These are phyloP conservation scores for Pterulicium gracile DNA, from an alignment of 1,284 basidiomycete species.

Conservation along the genomic window DNA sequence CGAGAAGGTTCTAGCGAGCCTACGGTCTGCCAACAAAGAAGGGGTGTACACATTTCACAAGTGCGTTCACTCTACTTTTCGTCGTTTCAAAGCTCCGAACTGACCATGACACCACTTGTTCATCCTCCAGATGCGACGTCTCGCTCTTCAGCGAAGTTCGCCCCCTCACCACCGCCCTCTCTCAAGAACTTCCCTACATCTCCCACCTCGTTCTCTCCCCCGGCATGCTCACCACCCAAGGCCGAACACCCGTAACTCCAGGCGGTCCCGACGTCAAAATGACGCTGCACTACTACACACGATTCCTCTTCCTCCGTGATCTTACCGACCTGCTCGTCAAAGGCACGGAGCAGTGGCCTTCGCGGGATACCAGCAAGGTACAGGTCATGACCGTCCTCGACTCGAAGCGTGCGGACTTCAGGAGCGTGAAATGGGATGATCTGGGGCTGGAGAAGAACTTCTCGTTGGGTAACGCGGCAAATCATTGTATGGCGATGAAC, in stretches of 20 bases:
- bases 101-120: neutral
- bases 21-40: neutral
- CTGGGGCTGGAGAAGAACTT: neutral
- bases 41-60: neutral
- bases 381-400: slow-evolving; percentile 1
- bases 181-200: neutral
- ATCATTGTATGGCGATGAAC: neutral
- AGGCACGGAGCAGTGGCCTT: neutral
- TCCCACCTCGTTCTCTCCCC: slow-evolving; percentile 2
- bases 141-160: neutral
- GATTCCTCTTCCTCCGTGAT: slow-evolving; percentile 3
- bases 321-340: neutral
- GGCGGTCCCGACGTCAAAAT: slow-evolving; percentile 1
- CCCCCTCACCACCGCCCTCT: neutral
- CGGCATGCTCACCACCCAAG: neutral
- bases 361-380: neutral
- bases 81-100: neutral
- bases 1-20: neutral
- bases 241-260: neutral
- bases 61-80: neutral
- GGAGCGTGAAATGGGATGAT: neutral
- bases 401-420: neutral
- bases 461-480: neutral
- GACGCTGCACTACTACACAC: slow-evolving; percentile 5
- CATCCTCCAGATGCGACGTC: neutral